Evolutionary conservation across 371 early-diverging fungal species (phyloP).

Genomic region (Mucor plumbeus): DNA sequence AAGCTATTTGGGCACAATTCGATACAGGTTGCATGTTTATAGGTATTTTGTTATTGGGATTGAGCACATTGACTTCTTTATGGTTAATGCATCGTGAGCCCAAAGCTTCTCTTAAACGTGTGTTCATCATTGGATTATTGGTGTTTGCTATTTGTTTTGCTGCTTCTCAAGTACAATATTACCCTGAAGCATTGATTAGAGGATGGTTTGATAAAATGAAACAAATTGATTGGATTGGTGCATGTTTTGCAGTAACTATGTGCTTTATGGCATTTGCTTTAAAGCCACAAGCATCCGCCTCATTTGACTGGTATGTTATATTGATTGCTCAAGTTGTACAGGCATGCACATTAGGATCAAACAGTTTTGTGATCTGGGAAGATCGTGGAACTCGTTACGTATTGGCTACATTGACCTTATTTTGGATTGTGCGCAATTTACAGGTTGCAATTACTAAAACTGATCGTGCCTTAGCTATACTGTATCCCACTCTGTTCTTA

Average conservation of each 20-base stretch:
- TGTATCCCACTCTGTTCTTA: constrained; percentile 48
- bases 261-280: neutral
- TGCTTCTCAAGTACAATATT: neutral
- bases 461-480: neutral
- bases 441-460: neutral
- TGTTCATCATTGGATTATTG: neutral
- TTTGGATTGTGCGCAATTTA: constrained; percentile 26
- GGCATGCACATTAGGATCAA: constrained; percentile 75
- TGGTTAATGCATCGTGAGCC: constrained; percentile 11
- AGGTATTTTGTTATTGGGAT: constrained; percentile 60
- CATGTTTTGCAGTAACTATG: constrained; percentile 19
- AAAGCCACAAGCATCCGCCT: neutral
- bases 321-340: constrained; percentile 51
- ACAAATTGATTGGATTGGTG: constrained; percentile 35
- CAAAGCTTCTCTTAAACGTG: neutral
- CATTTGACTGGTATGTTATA: constrained; percentile 18
- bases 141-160: neutral
- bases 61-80: constrained; percentile 14
- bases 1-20: constrained; percentile 93
- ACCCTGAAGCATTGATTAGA: neutral
- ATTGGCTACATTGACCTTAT: constrained; percentile 35
- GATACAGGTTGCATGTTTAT: constrained; percentile 70
- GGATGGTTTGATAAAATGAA: constrained; percentile 51
- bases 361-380: constrained; percentile 90
- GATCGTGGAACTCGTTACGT: constrained; percentile 70